Conservation (phyloP, 176 grass and related monocot genomes). For the Triticum timopheevii region DNA sequence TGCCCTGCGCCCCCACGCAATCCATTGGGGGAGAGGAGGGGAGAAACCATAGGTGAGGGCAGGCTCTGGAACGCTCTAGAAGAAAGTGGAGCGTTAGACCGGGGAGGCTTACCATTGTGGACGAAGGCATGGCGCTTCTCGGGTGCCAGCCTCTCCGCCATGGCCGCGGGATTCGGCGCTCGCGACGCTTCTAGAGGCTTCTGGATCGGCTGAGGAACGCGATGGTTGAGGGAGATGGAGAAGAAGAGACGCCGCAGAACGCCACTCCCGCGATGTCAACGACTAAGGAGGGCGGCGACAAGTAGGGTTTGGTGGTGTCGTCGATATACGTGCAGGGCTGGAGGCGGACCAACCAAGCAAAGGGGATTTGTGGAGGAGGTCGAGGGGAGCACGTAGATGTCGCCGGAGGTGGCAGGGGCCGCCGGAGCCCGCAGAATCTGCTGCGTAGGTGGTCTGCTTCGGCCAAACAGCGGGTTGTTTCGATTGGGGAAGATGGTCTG, state of each 20-base stretch:
- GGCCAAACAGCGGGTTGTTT: background rate
- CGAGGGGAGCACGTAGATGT: background rate
- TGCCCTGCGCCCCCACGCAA: constrained; percentile 54
- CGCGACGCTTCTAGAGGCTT: background rate
- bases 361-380: background rate
- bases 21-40: background rate
- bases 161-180: background rate
- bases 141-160: constrained; percentile 91
- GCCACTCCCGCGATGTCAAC: background rate
- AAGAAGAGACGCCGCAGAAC: background rate
- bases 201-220: background rate
- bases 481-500: background rate
- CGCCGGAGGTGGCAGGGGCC: background rate
- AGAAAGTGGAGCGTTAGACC: background rate
- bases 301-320: constrained; percentile 1
- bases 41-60: background rate
- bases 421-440: background rate
- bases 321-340: background rate
- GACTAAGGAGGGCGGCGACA: background rate
- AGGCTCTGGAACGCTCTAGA: background rate
- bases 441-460: background rate
- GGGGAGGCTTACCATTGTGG: constrained; percentile 56
- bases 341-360: background rate
- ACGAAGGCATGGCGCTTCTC: constrained; percentile 81
- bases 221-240: background rate